Percentiles rank a stretch among this genome's conserved stretches.
Conservation (phyloP, 2,329 filamentous ascomycete species). For the Fusarium fracticaudum region DNA sequence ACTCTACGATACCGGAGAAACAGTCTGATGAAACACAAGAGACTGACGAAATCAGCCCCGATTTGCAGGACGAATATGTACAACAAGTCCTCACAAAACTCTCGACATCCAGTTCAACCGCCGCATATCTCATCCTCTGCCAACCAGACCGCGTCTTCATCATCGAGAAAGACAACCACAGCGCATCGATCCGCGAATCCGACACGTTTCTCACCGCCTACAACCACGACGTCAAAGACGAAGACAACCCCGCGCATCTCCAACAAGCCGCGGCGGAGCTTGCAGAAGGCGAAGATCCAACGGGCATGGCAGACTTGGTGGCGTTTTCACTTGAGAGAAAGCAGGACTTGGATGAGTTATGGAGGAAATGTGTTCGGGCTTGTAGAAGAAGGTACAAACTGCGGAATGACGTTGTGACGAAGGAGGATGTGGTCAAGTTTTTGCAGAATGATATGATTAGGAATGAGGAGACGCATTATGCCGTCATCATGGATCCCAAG, state of each 20-base stretch:
- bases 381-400: neutral
- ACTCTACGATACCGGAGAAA: neutral
- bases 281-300: neutral
- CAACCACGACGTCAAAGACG: slow-evolving; percentile 43
- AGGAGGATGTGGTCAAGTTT: slow-evolving; percentile 39
- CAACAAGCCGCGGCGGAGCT: slow-evolving; percentile 9
- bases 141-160: slow-evolving; percentile 35
- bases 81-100: slow-evolving; percentile 25
- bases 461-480: slow-evolving; percentile 47
- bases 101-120: slow-evolving; percentile 34
- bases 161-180: slow-evolving; percentile 43
- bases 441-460: slow-evolving; percentile 39
- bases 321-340: slow-evolving; percentile 39
- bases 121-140: slow-evolving; percentile 46
- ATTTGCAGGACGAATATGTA: neutral
- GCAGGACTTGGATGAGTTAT: slow-evolving; percentile 28
- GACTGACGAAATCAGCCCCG: neutral
- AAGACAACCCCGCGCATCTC: slow-evolving; percentile 27
- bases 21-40: fast-evolving
- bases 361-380: slow-evolving; percentile 4
- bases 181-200: slow-evolving; percentile 29
- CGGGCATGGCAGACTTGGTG: slow-evolving; percentile 41
- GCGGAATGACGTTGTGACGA: slow-evolving; percentile 4
- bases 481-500: slow-evolving; percentile 57
- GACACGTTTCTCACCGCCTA: slow-evolving; percentile 40